Evolutionary conservation across 192 early-diverging fungal species (phyloP), one percentile per base, ranked within the genome.

Genomic region (Mortierella claussenii): DNA sequence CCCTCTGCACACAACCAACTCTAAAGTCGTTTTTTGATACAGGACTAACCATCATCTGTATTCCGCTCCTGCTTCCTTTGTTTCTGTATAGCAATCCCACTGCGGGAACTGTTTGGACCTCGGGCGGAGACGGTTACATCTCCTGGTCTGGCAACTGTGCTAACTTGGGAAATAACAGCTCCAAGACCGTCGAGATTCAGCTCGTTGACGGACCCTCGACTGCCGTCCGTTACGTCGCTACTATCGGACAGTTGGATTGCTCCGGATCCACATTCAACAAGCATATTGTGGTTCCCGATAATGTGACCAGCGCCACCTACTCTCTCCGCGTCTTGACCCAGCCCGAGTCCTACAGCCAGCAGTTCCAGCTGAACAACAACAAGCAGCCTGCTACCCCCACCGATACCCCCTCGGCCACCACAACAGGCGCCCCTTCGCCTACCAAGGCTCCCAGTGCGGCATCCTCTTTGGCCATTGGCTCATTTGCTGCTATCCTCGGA

Each of bases 11-110:
- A n/a, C n/a, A n/a, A n/a, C n/a, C n/a, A n/a, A n/a, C n/a, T n/a
- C n/a, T n/a, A n/a, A n/a, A n/a, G n/a, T n/a, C n/a, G 40, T 37
- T 6, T 36, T 7, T 20, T 17, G 7, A n/a, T 30, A 27, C 31
- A 15, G 5, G 7, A 31, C 40, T 27, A 34, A 37, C 20, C 21
- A 30, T 27, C 21, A 23, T 42, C 40, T 13, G 20, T 54, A 5
- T 32, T 23, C 12, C 31, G 43, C 49, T 36, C 1, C 26, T 20
- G 4, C 32, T 36, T 23, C 18, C 21, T 17, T 27, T 51, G 20
- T n/a, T 45, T 32, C 5, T 33, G 3, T 24, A 51, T 61, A 76
- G 71, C 63, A 60, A 76, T 64, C 71, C 71, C 11, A 65, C 56
- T 5, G 2, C 7, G 1, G 44, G 56, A 4, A 55, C 71, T 34